Evolutionary conservation across 2,329 filamentous ascomycete species (phyloP), one percentile per base, ranked within the genome.

Genomic region (Hypoxylon sp.): DNA sequence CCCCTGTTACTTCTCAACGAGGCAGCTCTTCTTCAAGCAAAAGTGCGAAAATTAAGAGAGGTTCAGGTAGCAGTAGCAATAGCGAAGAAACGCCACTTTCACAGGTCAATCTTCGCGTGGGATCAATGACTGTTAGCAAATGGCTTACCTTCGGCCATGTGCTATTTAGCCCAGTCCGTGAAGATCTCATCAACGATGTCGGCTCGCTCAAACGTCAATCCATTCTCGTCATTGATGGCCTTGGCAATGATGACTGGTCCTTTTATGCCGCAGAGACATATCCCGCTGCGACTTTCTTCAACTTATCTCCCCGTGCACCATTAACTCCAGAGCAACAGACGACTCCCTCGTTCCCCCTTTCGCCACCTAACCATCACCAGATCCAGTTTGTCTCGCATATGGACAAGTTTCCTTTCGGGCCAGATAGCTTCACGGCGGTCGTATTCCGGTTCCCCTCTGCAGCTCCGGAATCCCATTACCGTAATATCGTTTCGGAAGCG

Each of bases 171-270:
- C 92, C 93, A 10, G 89, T 92, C 4, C 88, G 93, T 26, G 90
- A 93, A 50, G 90, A 93, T 71, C 84, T 94, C 22, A 81, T 87
- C 42, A 82, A 87, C 17, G 81, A 85, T 0, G 84, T 80, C 14
- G 82, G 80, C 57, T 81, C 78, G 13, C 81, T 76, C 80, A 91
- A 85, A 81, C 87, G 81, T 60, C 91, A 83, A 63, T 90, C 88
- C 0, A 88, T 96, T 26, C 84, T 96, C 3, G 91, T 96, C 17
- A 86, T 96, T 63, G 93, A 96, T 80, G 93, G 93, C 4, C 88
- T 96, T 31, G 93, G 93, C n/a, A 94, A 94, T 75, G 90, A 92
- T 72, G 93, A 96, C 76, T 96, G 93, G 93, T 94, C 92, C 0
- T 94, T 93, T 78, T 95, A 94, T 73, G 92, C 92, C 19, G 92